Base-by-base conservation (phyloP, 352 stramenopile species). In the Phytophthora pistaciae region DNA sequence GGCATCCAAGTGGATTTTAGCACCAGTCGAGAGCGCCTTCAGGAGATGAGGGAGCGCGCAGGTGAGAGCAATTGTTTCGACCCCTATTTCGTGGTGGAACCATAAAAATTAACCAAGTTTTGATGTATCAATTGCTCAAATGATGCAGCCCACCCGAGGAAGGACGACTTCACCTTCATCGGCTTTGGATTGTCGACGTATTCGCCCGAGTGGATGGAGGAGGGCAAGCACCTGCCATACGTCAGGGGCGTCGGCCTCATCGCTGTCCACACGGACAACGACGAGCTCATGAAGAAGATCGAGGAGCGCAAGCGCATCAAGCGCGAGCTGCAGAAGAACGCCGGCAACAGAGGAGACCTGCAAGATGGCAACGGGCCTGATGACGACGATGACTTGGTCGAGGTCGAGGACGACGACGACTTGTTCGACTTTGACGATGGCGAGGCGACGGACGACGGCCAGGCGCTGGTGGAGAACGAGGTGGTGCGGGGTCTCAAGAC, bases 221-320 rank as follows among this genome's bases (percentile, higher is more conserved):
- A 87, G 21, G 81, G 79, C 42, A 82, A 83, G 49, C 76, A 84
- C 49, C 56, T 93, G 74, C 83, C 83, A 3, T 74, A 78, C 18
- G 83, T 93, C 18, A 80, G 74, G 21, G 83, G 85, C 0, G 44
- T 93, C 3, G 75, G 82, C 14, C 64, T 93, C 27, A 83, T 91
- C 60, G 80, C 83, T 21, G 50, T 90, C 29, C 67, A 80, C 36
- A 80, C 61, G 9, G 77, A 90, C 56, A 72, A 78, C 6, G 68
- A 80, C 33, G 82, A 91, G 7, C 54, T 87, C 46, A 88, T 93
- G 83, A 80, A 79, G 38, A 73, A 77, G 46, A 84, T 91, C 10
- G 82, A 93, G 60, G 78, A 90, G 62, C 85, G 71, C 48, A 93
- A 93, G 68, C 82, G 85, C 52, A 79, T 91, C 27, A 82, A 81